phyloP scores from a whole-genome alignment of 202 grass and related monocot genomes.

The Carex arenaria region DNA sequence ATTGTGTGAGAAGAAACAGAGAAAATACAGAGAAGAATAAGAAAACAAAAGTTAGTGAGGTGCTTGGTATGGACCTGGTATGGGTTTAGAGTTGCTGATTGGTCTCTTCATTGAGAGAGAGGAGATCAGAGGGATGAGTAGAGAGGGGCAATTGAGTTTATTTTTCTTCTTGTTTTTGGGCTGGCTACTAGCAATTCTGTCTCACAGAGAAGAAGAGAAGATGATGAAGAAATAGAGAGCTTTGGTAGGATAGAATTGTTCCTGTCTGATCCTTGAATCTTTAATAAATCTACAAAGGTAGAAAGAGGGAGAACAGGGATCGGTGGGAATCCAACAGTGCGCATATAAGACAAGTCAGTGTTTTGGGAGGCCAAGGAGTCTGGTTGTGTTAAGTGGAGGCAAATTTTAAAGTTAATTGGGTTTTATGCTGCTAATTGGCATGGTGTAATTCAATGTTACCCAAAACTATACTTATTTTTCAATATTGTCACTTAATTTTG shows the following conservation, averaged over 20 bases:
- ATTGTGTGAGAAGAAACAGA: constrained; percentile 16
- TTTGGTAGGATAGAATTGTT: constrained; percentile 27
- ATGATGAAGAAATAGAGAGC: constrained; percentile 8
- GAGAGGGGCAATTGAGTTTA: not conserved
- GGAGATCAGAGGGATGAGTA: too few species aligned
- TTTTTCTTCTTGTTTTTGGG: constrained; percentile 9
- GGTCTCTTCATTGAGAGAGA: constrained; percentile 12
- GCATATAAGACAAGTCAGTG: constrained; percentile 5
- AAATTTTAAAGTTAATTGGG: not conserved
- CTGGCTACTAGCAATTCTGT: not conserved
- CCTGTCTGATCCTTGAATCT: constrained; percentile 25
- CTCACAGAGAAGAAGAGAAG: not conserved
- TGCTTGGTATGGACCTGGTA: not conserved
- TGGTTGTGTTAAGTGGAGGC: constrained; percentile 19
- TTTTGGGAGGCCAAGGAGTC: not conserved
- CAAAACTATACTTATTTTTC: not conserved
- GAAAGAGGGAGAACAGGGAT: not conserved
- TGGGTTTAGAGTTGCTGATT: constrained; percentile 1
- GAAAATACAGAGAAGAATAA: not conserved
- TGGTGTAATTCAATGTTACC: not conserved
- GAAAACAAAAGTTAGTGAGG: constrained; percentile 12
- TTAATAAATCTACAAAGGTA: constrained; percentile 17
- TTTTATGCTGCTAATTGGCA: not conserved
- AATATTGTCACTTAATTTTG: not conserved
- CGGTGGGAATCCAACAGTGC: constrained; percentile 11